phyloP scores from a whole-genome alignment of 768 basidiomycete species.

The Auriscalpium orientale region DNA sequence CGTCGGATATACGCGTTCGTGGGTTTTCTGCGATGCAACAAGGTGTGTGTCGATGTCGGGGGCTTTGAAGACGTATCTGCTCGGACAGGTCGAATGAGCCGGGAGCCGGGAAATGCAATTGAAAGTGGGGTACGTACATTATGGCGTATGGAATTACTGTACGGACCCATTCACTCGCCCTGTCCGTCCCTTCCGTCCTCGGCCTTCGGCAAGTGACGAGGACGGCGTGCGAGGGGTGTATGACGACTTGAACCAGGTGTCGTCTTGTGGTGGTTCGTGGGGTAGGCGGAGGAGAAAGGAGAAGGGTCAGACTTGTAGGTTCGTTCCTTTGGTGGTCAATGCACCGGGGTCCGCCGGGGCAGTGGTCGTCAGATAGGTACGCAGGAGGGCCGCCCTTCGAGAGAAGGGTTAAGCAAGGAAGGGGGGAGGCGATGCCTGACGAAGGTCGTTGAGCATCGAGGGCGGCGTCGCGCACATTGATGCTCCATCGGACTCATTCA shows the following conservation, averaged over 20 bases:
- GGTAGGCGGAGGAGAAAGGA: conserved; percentile 10
- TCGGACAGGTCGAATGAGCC: background rate
- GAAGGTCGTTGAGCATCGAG: too few relatives aligned
- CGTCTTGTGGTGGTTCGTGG: conserved; percentile 39
- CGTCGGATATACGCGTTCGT: conserved; percentile 23
- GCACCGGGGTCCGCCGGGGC: too few relatives aligned
- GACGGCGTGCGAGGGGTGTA: conserved; percentile 43
- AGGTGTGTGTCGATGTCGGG: conserved; percentile 44
- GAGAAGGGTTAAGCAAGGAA: too few relatives aligned
- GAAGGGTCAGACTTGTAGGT: background rate
- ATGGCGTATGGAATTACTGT: conserved; percentile 30
- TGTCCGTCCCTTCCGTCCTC: conserved; percentile 37
- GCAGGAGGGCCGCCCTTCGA: too few relatives aligned
- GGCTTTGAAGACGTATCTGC: conserved; percentile 40
- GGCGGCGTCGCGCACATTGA: too few relatives aligned
- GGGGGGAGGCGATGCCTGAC: too few relatives aligned
- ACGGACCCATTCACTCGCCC: conserved; percentile 40
- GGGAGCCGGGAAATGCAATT: background rate
- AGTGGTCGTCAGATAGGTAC: too few relatives aligned
- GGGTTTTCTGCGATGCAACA: conserved; percentile 42
- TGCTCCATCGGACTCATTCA: too few relatives aligned
- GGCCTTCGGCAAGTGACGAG: conserved; percentile 48
- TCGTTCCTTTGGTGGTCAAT: too few relatives aligned
- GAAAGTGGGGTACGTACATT: conserved; percentile 22
- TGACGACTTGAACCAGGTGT: conserved; percentile 37